Conservation (phyloP, 2,329 filamentous ascomycete species). For the Penicillium sp. region DNA sequence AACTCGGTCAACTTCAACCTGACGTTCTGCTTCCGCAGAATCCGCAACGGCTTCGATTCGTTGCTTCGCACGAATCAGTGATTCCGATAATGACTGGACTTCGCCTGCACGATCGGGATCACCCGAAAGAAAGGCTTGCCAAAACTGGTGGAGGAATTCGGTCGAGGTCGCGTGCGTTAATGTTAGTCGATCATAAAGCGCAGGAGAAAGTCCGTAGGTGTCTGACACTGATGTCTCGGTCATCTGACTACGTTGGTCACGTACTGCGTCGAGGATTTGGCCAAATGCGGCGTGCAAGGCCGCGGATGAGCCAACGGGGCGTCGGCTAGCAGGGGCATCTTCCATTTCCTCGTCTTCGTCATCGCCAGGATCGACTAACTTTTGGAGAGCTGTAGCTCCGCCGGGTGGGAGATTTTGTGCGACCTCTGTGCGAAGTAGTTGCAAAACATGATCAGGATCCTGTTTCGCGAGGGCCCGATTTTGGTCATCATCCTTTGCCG, state of each 20-base stretch:
- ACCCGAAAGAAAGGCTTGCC: conserved; percentile 86
- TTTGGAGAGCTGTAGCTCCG: conserved; percentile 68
- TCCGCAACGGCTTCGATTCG: conserved; percentile 78
- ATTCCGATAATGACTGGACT: conserved; percentile 77
- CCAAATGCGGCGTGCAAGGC: conserved; percentile 58
- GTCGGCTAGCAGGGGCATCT: conserved; percentile 39
- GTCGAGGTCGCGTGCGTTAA: conserved; percentile 88
- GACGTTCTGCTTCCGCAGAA: conserved; percentile 73
- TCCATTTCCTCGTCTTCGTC: conserved; percentile 58
- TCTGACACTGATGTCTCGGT: conserved; percentile 37
- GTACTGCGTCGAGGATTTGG: conserved; percentile 60
- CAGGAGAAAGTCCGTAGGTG: conserved; percentile 49
- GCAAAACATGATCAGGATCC: conserved; percentile 67
- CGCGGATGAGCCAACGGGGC: conserved; percentile 65
- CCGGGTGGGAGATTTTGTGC: conserved; percentile 45
- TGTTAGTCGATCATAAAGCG: conserved; percentile 61
- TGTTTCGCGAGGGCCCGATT: conserved; percentile 66
- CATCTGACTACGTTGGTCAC: conserved; percentile 55
- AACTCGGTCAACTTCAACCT: conserved; percentile 63
- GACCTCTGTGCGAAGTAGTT: conserved; percentile 63
- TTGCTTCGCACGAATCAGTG: conserved; percentile 71
- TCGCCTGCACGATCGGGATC: conserved; percentile 78
- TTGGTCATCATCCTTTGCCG: conserved; percentile 45
- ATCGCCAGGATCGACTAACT: conserved; percentile 53
- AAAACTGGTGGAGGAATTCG: conserved; percentile 98